phyloP scores from a whole-genome alignment of 805 yeast species.

The Sugiyamaella boreocaroliniensis region DNA sequence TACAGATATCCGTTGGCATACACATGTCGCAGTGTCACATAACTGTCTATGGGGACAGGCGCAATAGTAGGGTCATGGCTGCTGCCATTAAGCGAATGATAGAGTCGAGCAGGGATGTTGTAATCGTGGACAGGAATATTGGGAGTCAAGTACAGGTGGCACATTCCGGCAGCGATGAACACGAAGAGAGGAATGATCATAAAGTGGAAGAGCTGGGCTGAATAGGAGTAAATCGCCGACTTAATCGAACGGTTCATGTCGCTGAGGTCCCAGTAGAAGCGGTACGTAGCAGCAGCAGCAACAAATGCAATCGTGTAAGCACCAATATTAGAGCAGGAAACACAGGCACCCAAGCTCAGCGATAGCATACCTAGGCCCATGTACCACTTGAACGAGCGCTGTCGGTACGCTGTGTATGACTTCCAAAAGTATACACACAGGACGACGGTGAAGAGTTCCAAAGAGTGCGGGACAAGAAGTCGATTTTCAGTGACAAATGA shows the following conservation, averaged over 20 bases:
- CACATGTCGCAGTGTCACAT: conserved; percentile 56
- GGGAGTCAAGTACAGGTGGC: conserved; percentile 37
- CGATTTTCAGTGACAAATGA: conserved; percentile 45
- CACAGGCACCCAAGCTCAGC: conserved; percentile 37
- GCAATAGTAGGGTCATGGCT: conserved; percentile 27
- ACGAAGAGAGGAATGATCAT: conserved; percentile 43
- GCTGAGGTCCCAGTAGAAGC: conserved; percentile 51
- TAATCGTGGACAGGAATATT: conserved; percentile 3
- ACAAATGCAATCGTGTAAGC: conserved; percentile 48
- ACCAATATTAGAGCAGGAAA: conserved; percentile 53
- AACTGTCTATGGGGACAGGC: conserved; percentile 55
- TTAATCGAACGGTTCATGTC: conserved; percentile 39
- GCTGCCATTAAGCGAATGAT: not conserved
- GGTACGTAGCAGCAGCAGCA: conserved; percentile 32
- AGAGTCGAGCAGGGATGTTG: not conserved
- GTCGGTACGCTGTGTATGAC: conserved; percentile 31
- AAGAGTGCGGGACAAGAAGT: conserved; percentile 26
- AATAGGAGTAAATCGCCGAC: conserved; percentile 32
- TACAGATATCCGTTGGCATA: conserved; percentile 60
- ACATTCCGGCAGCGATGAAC: conserved; percentile 41
- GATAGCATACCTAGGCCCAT: conserved; percentile 33
- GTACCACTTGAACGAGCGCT: conserved; percentile 41
- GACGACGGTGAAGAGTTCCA: conserved; percentile 23
- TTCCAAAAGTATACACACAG: conserved; percentile 39
- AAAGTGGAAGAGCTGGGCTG: conserved; percentile 30